Base-by-base conservation (phyloP, 345 rosid genomes). In the Salix caprea region DNA sequence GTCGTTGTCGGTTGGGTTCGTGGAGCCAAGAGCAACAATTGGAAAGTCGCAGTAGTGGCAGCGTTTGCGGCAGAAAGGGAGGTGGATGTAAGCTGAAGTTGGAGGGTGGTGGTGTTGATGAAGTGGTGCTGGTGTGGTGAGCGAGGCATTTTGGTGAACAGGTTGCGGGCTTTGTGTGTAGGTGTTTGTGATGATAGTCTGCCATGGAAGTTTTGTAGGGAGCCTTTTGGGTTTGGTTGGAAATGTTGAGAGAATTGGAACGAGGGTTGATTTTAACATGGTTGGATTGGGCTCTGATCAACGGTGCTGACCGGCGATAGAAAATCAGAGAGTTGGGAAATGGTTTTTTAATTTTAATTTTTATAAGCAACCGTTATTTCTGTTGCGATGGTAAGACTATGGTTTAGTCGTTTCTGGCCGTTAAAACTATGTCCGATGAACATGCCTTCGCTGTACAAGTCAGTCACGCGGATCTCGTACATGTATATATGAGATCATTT, bases 31-130 rank as follows among this genome's bases (percentile, higher is more conserved):
- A 74, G 98, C 99, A 30, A 93, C 88, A 72, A 96, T 84, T 0
- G 98, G 97, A 80, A 95, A 93, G 87, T 93, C 98, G 42, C 98
- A 89, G 78, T 93, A 93, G 81, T 88, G 91, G 86, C 99, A 95
- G 66, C 97, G 98, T 85, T 93, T 96, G 76, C 99, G 92, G 68
- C 98, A 92, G 86, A 93, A 96, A 1, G 97, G 99, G 65, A 96
- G 97, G 85, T 93, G 99, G 36, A 93, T 67, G 86, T 90, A 93
- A 62, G 90, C 99, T 2, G 96, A 89, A 24, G 90, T 84, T 58
- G 98, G 97, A 9, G 94, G 83, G 0, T 77, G 83, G 70, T 77
- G 80, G 62, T 36, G 64, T 21, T 32, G 82, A 80, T 67, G 70
- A 34, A 11, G 44, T 21, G 70, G 40, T 76, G 87, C 58, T 32